Conservation (phyloP, 192 early-diverging fungal species). For the Backusella liffmaniae region DNA sequence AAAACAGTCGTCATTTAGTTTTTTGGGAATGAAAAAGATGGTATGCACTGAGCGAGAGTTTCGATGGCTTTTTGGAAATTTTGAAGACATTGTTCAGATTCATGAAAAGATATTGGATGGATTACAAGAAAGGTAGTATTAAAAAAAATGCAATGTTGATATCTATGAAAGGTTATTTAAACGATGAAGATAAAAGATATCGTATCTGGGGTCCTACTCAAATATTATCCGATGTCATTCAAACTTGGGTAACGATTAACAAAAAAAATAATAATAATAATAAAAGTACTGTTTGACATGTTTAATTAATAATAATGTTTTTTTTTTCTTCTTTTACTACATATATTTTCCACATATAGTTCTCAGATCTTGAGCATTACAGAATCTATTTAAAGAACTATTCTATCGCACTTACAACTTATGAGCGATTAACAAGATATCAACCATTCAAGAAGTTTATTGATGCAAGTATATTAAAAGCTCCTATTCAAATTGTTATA, state of each 20-base stretch:
- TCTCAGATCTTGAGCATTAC: constrained; percentile 17
- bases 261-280: not conserved
- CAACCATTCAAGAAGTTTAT: constrained; percentile 34
- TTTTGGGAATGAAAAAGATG: constrained; percentile 26
- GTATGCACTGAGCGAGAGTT: constrained; percentile 34
- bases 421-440: constrained; percentile 22
- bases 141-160: not conserved
- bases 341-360: constrained; percentile 8
- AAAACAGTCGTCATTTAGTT: constrained; percentile 19
- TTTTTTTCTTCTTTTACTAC: not conserved
- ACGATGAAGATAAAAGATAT: constrained; percentile 14
- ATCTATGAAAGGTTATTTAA: constrained; percentile 5
- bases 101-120: constrained; percentile 18
- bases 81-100: constrained; percentile 16
- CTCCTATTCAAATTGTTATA: not conserved
- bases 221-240: constrained; percentile 34
- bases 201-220: constrained; percentile 38
- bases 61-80: constrained; percentile 29
- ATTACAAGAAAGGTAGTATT: constrained; percentile 23
- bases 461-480: constrained; percentile 30
- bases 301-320: not conserved
- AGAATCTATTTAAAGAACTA: constrained; percentile 26
- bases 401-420: constrained; percentile 20
- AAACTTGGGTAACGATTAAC: constrained; percentile 9
- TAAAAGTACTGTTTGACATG: not conserved